Base-by-base conservation (phyloP, 2,329 filamentous ascomycete genomes). In the Amphichorda felina region DNA sequence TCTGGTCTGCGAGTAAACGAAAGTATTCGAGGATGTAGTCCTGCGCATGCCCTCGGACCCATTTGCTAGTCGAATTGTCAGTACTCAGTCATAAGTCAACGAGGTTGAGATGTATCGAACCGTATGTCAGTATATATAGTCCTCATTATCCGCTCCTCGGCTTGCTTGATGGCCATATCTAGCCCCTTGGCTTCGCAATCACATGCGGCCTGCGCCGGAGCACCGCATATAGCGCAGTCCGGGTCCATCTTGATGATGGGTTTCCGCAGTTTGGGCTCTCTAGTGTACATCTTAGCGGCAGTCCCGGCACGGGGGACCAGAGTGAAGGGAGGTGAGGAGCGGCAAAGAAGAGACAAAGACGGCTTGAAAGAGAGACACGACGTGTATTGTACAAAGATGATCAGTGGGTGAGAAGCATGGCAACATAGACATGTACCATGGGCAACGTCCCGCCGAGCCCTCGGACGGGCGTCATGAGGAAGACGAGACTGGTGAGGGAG, bases 1-100 rank as follows among this genome's bases (percentile, higher is more conserved):
- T 72, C 33, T 72, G 67, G 43, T 77, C 70, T 17, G 70, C 72
- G 44, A 79, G 68, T 30, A 72, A 58, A 38, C 66, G 61, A 54
- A 78, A 81, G 55, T 80, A 78, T 43, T 72, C 68, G 38, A 81
- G 66, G 48, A 81, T 79, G 49, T 77, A 79, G 50, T 80, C 75
- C 53, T 79, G 74, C 39, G 76, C 75, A 45, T 77, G 75, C 40
- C 62, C 64, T 40, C 74, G 69, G 38, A 81, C 77, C 76, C 76
- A 81, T 38, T 60, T 56, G 37, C 76, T 81, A 41, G 19, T 15
- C 15, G 7, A 35, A 30, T 6, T 10, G 21, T 14, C 30, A 33
- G 34, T 16, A 18, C 14, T 14, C 31, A 29, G 17, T 10, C 14
- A 11, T 19, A 10, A 6, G 19, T 13, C 27, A 6, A 36, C 17